Percentiles rank a stretch among this genome's conserved stretches.
Evolutionary conservation across 768 basidiomycete genomes (phyloP).

Genomic region (Suillus subluteus): DNA sequence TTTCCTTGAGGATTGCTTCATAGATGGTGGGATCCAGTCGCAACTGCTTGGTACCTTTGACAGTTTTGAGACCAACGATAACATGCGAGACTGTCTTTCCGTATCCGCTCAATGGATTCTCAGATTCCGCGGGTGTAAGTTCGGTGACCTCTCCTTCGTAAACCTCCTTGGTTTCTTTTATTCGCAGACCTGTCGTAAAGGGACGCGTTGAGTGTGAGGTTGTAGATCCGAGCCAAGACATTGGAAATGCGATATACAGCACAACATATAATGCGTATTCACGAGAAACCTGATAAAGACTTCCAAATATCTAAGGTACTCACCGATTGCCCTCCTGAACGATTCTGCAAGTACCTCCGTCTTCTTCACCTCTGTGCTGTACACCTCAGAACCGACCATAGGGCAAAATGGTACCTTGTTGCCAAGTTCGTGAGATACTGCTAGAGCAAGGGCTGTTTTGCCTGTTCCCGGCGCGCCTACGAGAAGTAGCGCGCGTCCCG

Average conservation of each 20-base stretch:
- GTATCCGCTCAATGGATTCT: slow-evolving; percentile 96
- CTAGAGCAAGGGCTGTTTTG: slow-evolving; percentile 96
- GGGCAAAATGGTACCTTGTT: slow-evolving; percentile 96
- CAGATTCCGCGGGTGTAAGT: slow-evolving; percentile 92
- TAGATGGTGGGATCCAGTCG: slow-evolving; percentile 94
- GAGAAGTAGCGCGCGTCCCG: slow-evolving; percentile 88
- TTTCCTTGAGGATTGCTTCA: slow-evolving; percentile 96
- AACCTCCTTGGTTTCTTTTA: slow-evolving; percentile 99
- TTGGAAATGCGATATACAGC: not conserved
- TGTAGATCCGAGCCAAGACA: not conserved
- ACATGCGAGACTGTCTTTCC: slow-evolving; percentile 99
- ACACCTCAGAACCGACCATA: slow-evolving; percentile 98
- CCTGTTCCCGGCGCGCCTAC: slow-evolving; percentile 98
- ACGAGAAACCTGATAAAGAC: not conserved
- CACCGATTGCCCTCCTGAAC: slow-evolving; percentile 94
- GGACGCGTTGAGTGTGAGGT: not conserved
- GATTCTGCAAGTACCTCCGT: slow-evolving; percentile 96
- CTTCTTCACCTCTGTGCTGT: slow-evolving; percentile 97
- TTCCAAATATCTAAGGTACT: slow-evolving; percentile 32
- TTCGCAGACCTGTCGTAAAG: slow-evolving; percentile 73
- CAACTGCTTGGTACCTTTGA: slow-evolving; percentile 90
- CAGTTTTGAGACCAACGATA: slow-evolving; percentile 93
- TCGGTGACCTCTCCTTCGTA: slow-evolving; percentile 99
- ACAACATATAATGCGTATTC: not conserved
- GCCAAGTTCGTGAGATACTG: slow-evolving; percentile 92